Conservation (phyloP, 345 rosid species). For the Aquilaria malaccensis region DNA sequence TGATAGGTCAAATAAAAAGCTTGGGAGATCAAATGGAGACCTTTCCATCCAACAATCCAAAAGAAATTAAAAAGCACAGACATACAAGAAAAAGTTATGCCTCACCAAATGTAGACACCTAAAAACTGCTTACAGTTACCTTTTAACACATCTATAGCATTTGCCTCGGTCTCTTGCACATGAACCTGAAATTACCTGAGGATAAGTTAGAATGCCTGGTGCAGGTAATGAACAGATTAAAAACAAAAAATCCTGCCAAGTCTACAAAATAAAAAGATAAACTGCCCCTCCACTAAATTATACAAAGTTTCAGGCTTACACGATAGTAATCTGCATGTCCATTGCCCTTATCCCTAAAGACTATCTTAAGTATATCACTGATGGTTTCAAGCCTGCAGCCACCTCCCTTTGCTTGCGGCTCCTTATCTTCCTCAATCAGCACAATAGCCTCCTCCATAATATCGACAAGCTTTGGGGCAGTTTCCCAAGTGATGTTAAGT, state of each 20-base stretch:
- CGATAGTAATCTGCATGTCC: constrained; percentile 64
- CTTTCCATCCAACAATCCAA: background rate
- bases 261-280: constrained; percentile 2
- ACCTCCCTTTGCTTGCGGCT: constrained; percentile 32
- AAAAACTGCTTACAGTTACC: constrained; percentile 34
- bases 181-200: constrained; percentile 60
- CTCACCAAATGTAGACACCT: constrained; percentile 6
- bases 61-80: constrained; percentile 1
- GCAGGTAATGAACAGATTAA: constrained; percentile 1
- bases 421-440: constrained; percentile 74
- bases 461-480: constrained; percentile 63
- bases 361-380: constrained; percentile 57
- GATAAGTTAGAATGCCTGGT: constrained; percentile 4
- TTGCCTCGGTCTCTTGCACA: constrained; percentile 62
- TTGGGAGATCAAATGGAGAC: no score
- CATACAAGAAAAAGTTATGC: background rate
- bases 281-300: background rate
- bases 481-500: constrained; percentile 73
- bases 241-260: background rate
- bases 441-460: constrained; percentile 67
- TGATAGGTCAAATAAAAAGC: constrained; percentile 4
- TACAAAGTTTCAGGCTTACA: constrained; percentile 43
- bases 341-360: constrained; percentile 58
- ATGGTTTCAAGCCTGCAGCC: constrained; percentile 74
- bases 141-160: constrained; percentile 44